phyloP scores from a whole-genome alignment of 164 flowering plant genomes.

The Paratinospora sagittata region DNA sequence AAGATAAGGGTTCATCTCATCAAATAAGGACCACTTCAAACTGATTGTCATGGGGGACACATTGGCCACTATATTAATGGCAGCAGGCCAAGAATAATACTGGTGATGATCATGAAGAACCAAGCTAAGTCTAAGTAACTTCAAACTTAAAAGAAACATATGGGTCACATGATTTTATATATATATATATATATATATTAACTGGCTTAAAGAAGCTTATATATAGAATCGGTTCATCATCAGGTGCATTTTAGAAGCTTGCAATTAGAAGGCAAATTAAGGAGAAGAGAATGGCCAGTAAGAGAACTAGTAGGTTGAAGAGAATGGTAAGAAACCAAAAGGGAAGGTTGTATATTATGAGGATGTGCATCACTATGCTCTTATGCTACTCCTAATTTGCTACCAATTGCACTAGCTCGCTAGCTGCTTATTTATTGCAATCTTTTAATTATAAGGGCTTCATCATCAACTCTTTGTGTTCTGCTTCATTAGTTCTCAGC shows the following conservation, averaged over 20 bases:
- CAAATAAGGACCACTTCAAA: background rate
- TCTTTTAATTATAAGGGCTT: constrained; percentile 2
- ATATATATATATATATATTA: too few relatives aligned
- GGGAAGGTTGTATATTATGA: constrained; percentile 56
- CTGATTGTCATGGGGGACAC: constrained; percentile 5
- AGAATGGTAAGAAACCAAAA: constrained; percentile 44
- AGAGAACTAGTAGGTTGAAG: constrained; percentile 38
- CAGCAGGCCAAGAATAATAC: background rate
- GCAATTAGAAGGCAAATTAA: background rate
- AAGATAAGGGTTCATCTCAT: background rate
- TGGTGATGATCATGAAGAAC: background rate
- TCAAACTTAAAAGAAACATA: background rate
- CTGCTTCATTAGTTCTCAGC: background rate
- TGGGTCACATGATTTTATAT: too few relatives aligned
- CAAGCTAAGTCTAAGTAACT: background rate
- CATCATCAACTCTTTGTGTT: background rate
- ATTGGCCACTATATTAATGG: background rate
- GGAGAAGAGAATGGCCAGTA: constrained; percentile 17
- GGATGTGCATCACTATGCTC: constrained; percentile 59
- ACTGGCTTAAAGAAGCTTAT: too few relatives aligned
- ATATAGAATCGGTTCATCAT: too few relatives aligned
- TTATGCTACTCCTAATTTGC: constrained; percentile 32
- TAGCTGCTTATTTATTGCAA: too few relatives aligned
- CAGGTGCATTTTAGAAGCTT: too few relatives aligned
- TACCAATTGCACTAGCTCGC: too few relatives aligned